Percentiles rank a stretch among this genome's conserved stretches.
These are phyloP conservation scores for Paralagenidium karlingii DNA, from an alignment of 352 stramenopile genomes.

Conservation along the genomic window DNA sequence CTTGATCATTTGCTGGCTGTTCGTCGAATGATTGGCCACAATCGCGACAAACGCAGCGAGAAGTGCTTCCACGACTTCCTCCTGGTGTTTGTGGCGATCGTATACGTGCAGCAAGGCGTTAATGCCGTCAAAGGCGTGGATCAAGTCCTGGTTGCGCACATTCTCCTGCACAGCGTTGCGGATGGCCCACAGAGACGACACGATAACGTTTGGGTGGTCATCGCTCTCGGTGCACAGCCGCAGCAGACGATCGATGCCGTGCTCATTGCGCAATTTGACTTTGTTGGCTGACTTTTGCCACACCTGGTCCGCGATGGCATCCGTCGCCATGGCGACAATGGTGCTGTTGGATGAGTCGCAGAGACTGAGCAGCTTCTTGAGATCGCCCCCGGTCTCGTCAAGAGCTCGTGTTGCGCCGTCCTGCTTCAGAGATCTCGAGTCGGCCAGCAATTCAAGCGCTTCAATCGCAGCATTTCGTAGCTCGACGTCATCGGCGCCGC, in stretches of 20 bases:
- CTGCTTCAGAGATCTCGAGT: conserved; percentile 35
- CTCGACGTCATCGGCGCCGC: conserved; percentile 39
- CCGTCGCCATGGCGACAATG: conserved; percentile 50
- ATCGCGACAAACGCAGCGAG: conserved; percentile 39
- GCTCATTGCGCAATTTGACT: conserved; percentile 43
- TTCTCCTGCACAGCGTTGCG: conserved; percentile 45
- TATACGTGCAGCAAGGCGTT: conserved; percentile 28
- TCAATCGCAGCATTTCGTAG: conserved; percentile 54
- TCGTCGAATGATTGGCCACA: conserved; percentile 34
- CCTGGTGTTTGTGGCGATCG: conserved; percentile 19
- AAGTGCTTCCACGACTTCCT: conserved; percentile 48
- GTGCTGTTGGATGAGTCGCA: conserved; percentile 39
- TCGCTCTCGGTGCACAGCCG: conserved; percentile 19
- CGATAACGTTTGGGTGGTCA: conserved; percentile 10
- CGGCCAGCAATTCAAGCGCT: conserved; percentile 61
- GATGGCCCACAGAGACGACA: conserved; percentile 57
- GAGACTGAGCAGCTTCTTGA: conserved; percentile 61
- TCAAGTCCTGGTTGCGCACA: conserved; percentile 42
- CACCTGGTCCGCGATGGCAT: conserved; percentile 70
- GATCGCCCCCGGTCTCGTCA: conserved; percentile 15
- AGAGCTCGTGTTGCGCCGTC: conserved; percentile 13
- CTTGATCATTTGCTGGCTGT: conserved; percentile 55
- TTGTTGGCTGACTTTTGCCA: conserved; percentile 48
- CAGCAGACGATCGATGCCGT: conserved; percentile 46
- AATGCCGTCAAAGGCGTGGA: conserved; percentile 35